Evolutionary conservation across 2,329 filamentous ascomycete species (phyloP), one percentile per base, ranked within the genome.

Genomic region (Ophidiomyces ophidiicola): DNA sequence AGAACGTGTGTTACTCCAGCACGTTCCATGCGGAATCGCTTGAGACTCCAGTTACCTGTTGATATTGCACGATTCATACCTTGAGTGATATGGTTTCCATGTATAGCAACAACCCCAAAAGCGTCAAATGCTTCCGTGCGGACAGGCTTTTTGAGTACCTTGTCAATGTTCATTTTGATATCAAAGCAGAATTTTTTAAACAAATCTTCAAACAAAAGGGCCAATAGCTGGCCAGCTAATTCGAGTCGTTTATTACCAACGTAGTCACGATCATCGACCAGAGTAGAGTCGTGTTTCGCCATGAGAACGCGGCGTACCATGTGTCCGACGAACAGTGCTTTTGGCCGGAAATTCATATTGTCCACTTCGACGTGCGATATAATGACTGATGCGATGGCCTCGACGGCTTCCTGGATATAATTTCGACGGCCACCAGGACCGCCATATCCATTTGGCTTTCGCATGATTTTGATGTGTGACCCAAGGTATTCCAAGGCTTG

Each of bases 11-110:
- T 96, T 15, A 98, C 86, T 56, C 90, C 90, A 15, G 90, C 88
- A 57, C 88, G 74, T 56, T 96, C 92, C 90, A 98, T 98, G 61
- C 88, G 86, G 68, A 98, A 98, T 58, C 92, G 85, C 63, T 94
- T 94, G 50, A 98, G 72, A 46, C 74, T 94, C 90, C 90, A 98
- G 55, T 98, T 98, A 14, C 90, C 90, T 0, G 90, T 96, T 39
- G 92, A 87, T 43, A 98, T 94, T 5, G 90, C 88, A 45, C 92
- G 78, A 59, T 94, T 93, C 72, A 98, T 85, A 8, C 90, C 90
- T 49, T 82, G 73, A 0, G 87, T 93, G 50, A 98, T 96, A 52
- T 80, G 79, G 49, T 82, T 82, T 39, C 84, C 82, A 50, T 90
- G 82, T 32, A 84, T 81, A 49, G 78, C 80, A 51, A 98, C 81